Percentiles rank a stretch among this genome's conserved stretches.
Evolutionary conservation across 2,329 filamentous ascomycete species (phyloP).

Genomic region (Epicoccum nigrum): DNA sequence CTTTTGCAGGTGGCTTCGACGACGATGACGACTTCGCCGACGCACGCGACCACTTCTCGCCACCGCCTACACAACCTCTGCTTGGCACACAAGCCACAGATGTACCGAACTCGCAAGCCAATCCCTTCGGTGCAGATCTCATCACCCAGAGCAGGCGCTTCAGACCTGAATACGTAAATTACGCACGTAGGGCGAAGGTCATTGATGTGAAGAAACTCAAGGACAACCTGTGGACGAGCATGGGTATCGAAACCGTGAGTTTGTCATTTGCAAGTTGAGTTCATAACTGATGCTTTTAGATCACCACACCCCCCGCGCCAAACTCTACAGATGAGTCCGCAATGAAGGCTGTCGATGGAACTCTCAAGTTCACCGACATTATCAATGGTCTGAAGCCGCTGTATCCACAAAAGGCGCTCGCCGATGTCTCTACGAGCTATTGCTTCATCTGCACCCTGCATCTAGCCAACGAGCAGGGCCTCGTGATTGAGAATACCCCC

Average conservation of each 20-base stretch:
- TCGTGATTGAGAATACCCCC: constrained; percentile 72
- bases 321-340: constrained; percentile 34
- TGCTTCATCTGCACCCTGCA: constrained; percentile 95
- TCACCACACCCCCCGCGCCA: constrained; percentile 24
- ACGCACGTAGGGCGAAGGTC: constrained; percentile 70
- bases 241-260: constrained; percentile 56
- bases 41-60: constrained; percentile 78
- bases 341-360: constrained; percentile 54
- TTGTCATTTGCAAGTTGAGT: not conserved
- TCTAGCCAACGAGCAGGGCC: constrained; percentile 89
- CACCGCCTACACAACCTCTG: constrained; percentile 61
- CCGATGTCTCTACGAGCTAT: constrained; percentile 89
- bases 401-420: constrained; percentile 84
- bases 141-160: constrained; percentile 66
- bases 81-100: constrained; percentile 31
- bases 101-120: constrained; percentile 62
- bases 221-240: constrained; percentile 69
- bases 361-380: constrained; percentile 84
- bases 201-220: constrained; percentile 69
- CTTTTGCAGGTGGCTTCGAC: constrained; percentile 68
- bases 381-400: constrained; percentile 88
- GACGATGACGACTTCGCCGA: constrained; percentile 77
- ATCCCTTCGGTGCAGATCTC: constrained; percentile 66
- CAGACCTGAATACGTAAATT: constrained; percentile 69
- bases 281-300: constrained; percentile 11